Base-by-base conservation (phyloP, 768 basidiomycete genomes). In the Pleurotus giganteus region DNA sequence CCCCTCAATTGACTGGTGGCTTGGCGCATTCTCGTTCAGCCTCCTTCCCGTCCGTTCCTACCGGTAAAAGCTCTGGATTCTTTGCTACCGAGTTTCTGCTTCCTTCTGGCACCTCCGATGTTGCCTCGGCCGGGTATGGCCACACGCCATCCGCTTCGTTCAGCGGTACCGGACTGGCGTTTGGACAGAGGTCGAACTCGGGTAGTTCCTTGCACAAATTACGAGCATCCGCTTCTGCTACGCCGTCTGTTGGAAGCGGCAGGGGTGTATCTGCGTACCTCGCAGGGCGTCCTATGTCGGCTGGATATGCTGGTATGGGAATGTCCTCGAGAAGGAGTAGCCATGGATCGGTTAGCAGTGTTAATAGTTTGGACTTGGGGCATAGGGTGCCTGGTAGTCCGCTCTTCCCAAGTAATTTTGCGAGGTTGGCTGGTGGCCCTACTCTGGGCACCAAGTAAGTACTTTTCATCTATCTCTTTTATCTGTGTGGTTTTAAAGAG, bases 401-500 rank as follows among this genome's bases (percentile, higher is more conserved):
- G 12, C 71, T 93, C 5, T 95, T 95, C 72, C 89, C 89, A 2
- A 86, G 82, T 60, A 89, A 82, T 64, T 95, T 93, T 68, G 82
- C 88, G 28, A 79, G 80, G 53, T 68, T 93, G 58, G 79, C 81
- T 23, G 60, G 79, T 31, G 81, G 80, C 29, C 89, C 90, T 19
- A 91, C 87, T 21, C 69, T 91, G 61, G 67, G 71, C 12, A 80
- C 79, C 15, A 82, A 70, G 74, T 72, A 54, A 57, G 69, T 62
- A 13, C 1, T 50, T 13, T 13, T 37, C 19, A 21, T 17, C 26
- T 9, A 4, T 47, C 23, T 27, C 52, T 34, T n/a, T 27, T 58
- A 12, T 57, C 7, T 53, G 39, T 23, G 6, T n/a, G 28, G 19
- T 34, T 27, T 47, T 51, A 47, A 44, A 28, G 4, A 3, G 13